Percentiles rank a stretch among this genome's conserved stretches.
These are phyloP conservation scores for Globisporangium cylindrosporum DNA, from an alignment of 352 stramenopile genomes.

Conservation along the genomic window DNA sequence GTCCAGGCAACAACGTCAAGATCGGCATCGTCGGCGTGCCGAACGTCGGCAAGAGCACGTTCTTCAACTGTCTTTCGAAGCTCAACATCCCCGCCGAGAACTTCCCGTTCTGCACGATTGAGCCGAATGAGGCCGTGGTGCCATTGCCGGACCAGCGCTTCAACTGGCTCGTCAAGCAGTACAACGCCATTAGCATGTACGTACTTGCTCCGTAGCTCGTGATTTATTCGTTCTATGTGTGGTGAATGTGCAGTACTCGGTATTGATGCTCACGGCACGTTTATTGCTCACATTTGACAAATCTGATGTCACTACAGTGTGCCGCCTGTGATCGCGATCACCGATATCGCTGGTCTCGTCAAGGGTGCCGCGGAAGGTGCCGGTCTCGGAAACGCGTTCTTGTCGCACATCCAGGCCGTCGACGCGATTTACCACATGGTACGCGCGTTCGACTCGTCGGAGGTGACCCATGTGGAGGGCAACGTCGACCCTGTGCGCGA, in stretches of 20 bases:
- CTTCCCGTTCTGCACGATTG: conserved; percentile 98
- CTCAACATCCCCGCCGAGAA: conserved; percentile 91
- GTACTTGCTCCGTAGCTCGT: conserved; percentile 13
- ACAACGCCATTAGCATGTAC: conserved; percentile 65
- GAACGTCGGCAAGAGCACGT: conserved; percentile 99
- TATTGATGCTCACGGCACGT: too few species aligned
- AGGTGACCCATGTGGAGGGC: conserved; percentile 99
- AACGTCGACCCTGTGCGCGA: conserved; percentile 98
- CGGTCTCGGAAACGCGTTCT: conserved; percentile 98
- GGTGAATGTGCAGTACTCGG: neutral
- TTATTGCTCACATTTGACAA: too few species aligned
- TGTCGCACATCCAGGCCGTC: conserved; percentile 98
- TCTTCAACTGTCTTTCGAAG: conserved; percentile 99
- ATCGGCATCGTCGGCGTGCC: conserved; percentile 98
- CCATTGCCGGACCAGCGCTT: conserved; percentile 98
- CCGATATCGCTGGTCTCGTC: conserved; percentile 99
- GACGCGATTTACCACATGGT: conserved; percentile 99
- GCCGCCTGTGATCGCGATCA: conserved; percentile 97
- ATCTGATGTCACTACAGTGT: conserved; percentile 39
- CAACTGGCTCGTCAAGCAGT: conserved; percentile 97
- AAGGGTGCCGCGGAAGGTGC: conserved; percentile 96
- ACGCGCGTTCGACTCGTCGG: conserved; percentile 96
- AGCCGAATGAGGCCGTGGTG: conserved; percentile 97
- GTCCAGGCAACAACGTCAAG: conserved; percentile 94
- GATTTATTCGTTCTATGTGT: neutral